Percentiles rank a stretch among this genome's conserved stretches.
These are phyloP conservation scores for Rhizophlyctis rosea DNA, from an alignment of 192 early-diverging fungal species.

Conservation along the genomic window DNA sequence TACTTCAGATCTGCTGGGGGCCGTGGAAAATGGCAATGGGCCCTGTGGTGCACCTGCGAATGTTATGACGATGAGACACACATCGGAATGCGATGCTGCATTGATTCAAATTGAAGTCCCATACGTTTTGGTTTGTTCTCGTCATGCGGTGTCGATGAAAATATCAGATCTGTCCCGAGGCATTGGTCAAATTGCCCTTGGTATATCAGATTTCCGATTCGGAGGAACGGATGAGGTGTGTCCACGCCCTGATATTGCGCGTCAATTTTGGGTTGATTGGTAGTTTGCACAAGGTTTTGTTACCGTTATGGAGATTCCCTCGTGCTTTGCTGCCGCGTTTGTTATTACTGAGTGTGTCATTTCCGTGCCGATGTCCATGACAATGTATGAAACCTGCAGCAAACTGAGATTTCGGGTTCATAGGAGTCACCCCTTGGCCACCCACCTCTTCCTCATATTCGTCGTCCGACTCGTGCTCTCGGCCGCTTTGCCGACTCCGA, in stretches of 20 bases:
- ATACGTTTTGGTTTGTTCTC: constrained; percentile 22
- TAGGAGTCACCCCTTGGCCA: too few species aligned
- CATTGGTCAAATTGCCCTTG: constrained; percentile 16
- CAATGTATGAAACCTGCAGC: constrained; percentile 9
- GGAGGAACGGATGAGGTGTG: constrained; percentile 13
- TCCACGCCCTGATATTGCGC: constrained; percentile 35
- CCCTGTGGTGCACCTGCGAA: constrained; percentile 14
- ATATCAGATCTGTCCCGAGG: constrained; percentile 32
- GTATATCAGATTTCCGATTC: constrained; percentile 22
- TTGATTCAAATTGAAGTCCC: too few species aligned
- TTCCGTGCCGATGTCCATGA: constrained; percentile 23
- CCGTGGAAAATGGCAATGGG: constrained; percentile 17
- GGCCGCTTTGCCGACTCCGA: too few species aligned
- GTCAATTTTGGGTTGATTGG: neutral
- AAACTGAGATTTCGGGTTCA: too few species aligned
- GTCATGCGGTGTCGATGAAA: constrained; percentile 8
- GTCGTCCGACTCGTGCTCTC: too few species aligned
- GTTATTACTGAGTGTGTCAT: neutral
- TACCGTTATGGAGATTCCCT: constrained; percentile 19
- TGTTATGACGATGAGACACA: too few species aligned
- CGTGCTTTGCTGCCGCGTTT: constrained; percentile 5
- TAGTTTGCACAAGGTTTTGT: neutral
- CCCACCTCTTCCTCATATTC: too few species aligned
- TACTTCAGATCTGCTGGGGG: constrained; percentile 10
- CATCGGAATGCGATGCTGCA: too few species aligned